These are phyloP conservation scores for Lachancea fermentati DNA, from an alignment of 805 yeast genomes.

Conservation along the genomic window DNA sequence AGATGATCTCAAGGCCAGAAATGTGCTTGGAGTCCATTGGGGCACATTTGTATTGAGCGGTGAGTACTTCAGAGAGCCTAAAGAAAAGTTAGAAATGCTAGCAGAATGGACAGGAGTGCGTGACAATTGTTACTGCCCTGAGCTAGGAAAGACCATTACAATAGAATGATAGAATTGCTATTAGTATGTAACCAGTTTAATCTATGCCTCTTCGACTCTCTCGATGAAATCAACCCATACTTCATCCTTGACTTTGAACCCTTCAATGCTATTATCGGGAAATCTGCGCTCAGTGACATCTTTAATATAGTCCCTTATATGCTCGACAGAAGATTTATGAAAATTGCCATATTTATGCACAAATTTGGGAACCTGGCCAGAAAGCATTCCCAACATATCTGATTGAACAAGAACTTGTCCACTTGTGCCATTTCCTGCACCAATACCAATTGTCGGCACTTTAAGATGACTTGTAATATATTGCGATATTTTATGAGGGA, in stretches of 20 bases:
- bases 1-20: conserved; percentile 52
- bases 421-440: conserved; percentile 79
- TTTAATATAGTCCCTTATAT: conserved; percentile 46
- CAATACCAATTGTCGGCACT: conserved; percentile 91
- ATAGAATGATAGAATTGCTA: conserved; percentile 1
- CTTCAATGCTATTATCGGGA: conserved; percentile 58
- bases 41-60: conserved; percentile 89
- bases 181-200: conserved; percentile 1
- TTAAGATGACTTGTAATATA: conserved; percentile 52
- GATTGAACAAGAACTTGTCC: conserved; percentile 90
- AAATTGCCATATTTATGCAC: conserved; percentile 63
- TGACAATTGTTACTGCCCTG: conserved; percentile 52
- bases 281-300: conserved; percentile 56
- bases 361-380: conserved; percentile 58
- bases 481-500: conserved; percentile 68
- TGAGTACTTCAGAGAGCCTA: conserved; percentile 85
- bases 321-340: conserved; percentile 42
- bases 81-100: conserved; percentile 45
- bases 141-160: conserved; percentile 58
- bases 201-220: conserved; percentile 14
- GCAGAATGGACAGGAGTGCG: conserved; percentile 37
- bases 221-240: conserved; percentile 43
- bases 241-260: conserved; percentile 64
- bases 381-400: conserved; percentile 74
- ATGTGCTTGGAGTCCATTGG: conserved; percentile 89